Conservation (phyloP, 805 yeast genomes). For the Kregervanrija delftensis region DNA sequence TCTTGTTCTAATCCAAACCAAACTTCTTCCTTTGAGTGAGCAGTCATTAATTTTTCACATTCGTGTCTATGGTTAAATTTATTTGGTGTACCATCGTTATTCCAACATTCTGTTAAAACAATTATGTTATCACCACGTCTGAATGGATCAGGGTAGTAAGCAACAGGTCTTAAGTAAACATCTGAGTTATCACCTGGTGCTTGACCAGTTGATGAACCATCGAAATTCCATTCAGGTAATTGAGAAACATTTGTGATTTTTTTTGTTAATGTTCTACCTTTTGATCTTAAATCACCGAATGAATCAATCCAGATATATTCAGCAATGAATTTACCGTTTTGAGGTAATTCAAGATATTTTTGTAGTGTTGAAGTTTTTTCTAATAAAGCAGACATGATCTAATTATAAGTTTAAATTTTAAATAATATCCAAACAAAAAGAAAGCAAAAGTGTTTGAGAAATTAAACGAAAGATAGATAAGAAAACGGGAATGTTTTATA, state of each 20-base stretch:
- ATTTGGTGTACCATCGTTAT: slow-evolving; percentile 98
- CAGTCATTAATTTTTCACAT: slow-evolving; percentile 90
- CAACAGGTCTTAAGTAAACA: slow-evolving; percentile 90
- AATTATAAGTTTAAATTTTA: too few species aligned
- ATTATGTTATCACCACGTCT: slow-evolving; percentile 96
- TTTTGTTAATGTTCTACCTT: slow-evolving; percentile 79
- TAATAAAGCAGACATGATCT: slow-evolving; percentile 19
- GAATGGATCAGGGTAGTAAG: slow-evolving; percentile 93
- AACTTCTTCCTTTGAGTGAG: slow-evolving; percentile 74
- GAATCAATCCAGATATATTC: slow-evolving; percentile 99
- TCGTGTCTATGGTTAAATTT: slow-evolving; percentile 97
- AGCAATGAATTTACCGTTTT: slow-evolving; percentile 81
- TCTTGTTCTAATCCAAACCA: slow-evolving; percentile 99
- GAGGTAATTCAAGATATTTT: slow-evolving; percentile 79
- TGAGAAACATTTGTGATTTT: slow-evolving; percentile 70
- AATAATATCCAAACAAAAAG: too few species aligned
- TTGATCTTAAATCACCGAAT: slow-evolving; percentile 83
- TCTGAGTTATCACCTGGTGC: slow-evolving; percentile 98
- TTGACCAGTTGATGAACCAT: slow-evolving; percentile 97
- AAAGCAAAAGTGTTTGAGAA: too few species aligned
- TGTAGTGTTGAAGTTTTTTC: slow-evolving; percentile 75
- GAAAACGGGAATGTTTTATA: too few species aligned
- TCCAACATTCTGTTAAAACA: slow-evolving; percentile 94
- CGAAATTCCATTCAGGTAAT: slow-evolving; percentile 98
- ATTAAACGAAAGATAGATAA: too few species aligned